Base-by-base conservation (phyloP, 345 rosid genomes). In the Lagerstroemia speciosa region DNA sequence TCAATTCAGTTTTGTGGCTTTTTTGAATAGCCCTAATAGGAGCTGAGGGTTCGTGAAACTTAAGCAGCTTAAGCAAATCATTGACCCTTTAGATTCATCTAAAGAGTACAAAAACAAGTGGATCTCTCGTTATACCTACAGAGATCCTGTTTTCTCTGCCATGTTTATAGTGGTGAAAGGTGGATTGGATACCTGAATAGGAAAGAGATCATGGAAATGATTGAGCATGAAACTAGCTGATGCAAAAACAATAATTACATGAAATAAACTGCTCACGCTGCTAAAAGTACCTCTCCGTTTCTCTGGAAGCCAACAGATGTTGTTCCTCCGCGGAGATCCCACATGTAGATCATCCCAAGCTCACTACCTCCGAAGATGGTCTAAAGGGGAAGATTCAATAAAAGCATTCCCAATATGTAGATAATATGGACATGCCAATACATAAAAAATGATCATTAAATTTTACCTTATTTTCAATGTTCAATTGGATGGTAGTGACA, bases 271-370 rank as follows among this genome's bases (percentile, higher is more conserved):
- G 38, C 38, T 36, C 38, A 36, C 8, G 38, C 38, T 36, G 38
- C 38, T 36, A 9, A 36, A 36, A 36, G 38, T 36, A 87, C 97
- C 85, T 85, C 90, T 72, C 79, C 83, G 71, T 78, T 82, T 81
- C 78, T 79, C 72, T 85, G 96, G 69, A 91, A 85, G 74, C 82
- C 87, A 67, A 82, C 69, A 77, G 92, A 78, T 67, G 71, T 73
- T 64, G 84, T 85, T 74, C 98, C 98, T 50, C 96, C 91, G 64
- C 98, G 89, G 69, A 93, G 86, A 84, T 93, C 97, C 97, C 97
- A 93, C 64, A 83, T 62, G 71, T 85, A 83, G 67, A 93, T 80
- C 58, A 67, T 76, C 72, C 97, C 98, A 73, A 73, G 69, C 78
- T 81, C 83, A 67, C 91, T 92, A 67, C 92, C 94, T 64, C 89